Evolutionary conservation across 768 basidiomycete species (phyloP), one percentile per base, ranked within the genome.

Genomic region (Leccinellum luteum): DNA sequence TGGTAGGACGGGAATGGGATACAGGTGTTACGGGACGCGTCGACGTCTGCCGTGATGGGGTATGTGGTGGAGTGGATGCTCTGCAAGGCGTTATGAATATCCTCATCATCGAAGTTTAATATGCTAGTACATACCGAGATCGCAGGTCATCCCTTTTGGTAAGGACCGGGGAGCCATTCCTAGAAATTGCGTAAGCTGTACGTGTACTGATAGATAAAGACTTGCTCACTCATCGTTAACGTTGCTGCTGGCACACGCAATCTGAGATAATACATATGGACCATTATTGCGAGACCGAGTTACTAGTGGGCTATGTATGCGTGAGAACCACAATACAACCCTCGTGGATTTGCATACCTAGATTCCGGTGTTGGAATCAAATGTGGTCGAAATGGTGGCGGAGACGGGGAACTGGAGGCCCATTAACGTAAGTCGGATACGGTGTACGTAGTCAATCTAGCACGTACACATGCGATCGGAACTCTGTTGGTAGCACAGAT

Each of bases 341-440:
- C 6, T 17, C 19, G 19, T 10, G 14, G 19, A 13, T 38, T 17
- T 14, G 28, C 61, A 51, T 54, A 74, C 71, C 71, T 72, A 9
- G 73, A 44, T n/a, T 73, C 71, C 23, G 71, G 71, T 7, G 73
- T 72, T 31, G 71, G 62, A n/a, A 73, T 71, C 2, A 58, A 51
- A 49, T 60, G 56, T 23, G 58, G 31, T 45, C 66, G 69, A 50
- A 64, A 55, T 12, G 61, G 52, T 32, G 59, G 58, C 15, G 66
- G 55, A 28, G 68, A 63, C 23, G 59, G 48, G 6, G 58, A 59
- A 47, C 70, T 71, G 52, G 31, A 27, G 15, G 0, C 38, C 51
- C 25, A 34, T 49, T 15, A 41, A 27, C 10, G 31, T 58, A 28
- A 61, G 52, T 35, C 19, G 45, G 25, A 48, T 43, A 43, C 14